Percentiles rank a stretch among this genome's conserved stretches.
phyloP scores from a whole-genome alignment of 352 stramenopile species.

The Globisporangium middletonii region DNA sequence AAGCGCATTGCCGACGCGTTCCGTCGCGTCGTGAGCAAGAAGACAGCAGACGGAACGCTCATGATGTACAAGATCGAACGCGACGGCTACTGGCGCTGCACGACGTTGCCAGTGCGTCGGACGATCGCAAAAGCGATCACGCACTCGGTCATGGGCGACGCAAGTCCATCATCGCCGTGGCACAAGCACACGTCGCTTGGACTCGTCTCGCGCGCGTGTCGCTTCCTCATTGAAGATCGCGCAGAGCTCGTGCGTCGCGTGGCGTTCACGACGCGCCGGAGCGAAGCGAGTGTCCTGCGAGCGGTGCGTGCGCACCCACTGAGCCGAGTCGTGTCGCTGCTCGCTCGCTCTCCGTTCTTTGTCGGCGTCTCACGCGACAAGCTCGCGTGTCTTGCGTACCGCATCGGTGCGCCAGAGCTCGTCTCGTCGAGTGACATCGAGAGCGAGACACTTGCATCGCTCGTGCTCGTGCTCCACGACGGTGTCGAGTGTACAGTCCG shows the following conservation, averaged over 20 bases:
- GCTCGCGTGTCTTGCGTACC: slow-evolving; percentile 7
- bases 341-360: slow-evolving; percentile 4
- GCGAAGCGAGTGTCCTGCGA: slow-evolving; percentile 15
- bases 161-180: neutral
- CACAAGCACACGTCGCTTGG: slow-evolving; percentile 9
- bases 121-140: slow-evolving; percentile 4
- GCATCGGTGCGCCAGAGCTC: neutral
- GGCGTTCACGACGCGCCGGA: slow-evolving; percentile 17
- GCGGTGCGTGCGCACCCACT: slow-evolving; percentile 8
- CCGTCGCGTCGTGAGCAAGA: neutral
- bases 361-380: slow-evolving; percentile 4
- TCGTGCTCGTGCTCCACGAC: slow-evolving; percentile 3
- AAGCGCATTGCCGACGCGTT: slow-evolving; percentile 9
- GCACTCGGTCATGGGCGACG: neutral
- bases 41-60: neutral
- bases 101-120: slow-evolving; percentile 3
- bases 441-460: neutral
- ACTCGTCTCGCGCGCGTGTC: slow-evolving; percentile 15
- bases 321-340: slow-evolving; percentile 5
- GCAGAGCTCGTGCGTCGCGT: slow-evolving; percentile 27
- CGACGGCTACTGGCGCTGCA: slow-evolving; percentile 12
- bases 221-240: slow-evolving; percentile 26
- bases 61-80: slow-evolving; percentile 15
- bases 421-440: neutral
- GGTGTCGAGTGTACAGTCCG: neutral